Evolutionary conservation across 345 rosid genomes (phyloP).

Genomic region (Citrus hindsii): DNA sequence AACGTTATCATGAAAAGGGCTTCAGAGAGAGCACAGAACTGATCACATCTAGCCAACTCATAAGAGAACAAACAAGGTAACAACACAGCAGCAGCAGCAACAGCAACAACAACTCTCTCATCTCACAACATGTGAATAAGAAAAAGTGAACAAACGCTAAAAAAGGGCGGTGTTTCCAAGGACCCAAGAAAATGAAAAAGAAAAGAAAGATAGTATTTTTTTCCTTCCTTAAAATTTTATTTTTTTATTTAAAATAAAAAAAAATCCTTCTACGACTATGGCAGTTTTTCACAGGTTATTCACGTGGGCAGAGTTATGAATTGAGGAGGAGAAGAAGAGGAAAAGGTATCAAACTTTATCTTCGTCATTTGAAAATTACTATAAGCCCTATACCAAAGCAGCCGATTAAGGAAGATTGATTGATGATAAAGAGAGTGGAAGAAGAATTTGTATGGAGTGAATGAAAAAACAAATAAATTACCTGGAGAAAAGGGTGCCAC

Average conservation of each 20-base stretch:
- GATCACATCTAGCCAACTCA: slow-evolving; percentile 34
- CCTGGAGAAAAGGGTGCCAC: slow-evolving; percentile 87
- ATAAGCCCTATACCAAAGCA: slow-evolving; percentile 38
- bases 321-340: slow-evolving; percentile 22
- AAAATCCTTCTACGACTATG: slow-evolving; percentile 7
- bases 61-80: slow-evolving; percentile 59
- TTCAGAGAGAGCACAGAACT: slow-evolving; percentile 29
- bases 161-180: slow-evolving; percentile 60
- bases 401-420: background rate
- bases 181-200: slow-evolving; percentile 17
- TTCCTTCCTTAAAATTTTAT: background rate
- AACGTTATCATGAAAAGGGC: slow-evolving; percentile 30
- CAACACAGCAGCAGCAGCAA: slow-evolving; percentile 19
- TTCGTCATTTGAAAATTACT: slow-evolving; percentile 26
- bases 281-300: slow-evolving; percentile 33
- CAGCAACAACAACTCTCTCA: slow-evolving; percentile 11
- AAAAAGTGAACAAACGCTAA: slow-evolving; percentile 16
- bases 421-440: no score
- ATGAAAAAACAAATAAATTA: slow-evolving; percentile 12
- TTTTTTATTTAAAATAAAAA: no score
- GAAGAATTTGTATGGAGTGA: background rate
- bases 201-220: slow-evolving; percentile 8
- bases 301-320: slow-evolving; percentile 26
- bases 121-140: slow-evolving; percentile 43
- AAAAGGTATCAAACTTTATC: slow-evolving; percentile 25